These are phyloP conservation scores for Melastoma candidum DNA, from an alignment of 441 rosid genomes.

Conservation along the genomic window DNA sequence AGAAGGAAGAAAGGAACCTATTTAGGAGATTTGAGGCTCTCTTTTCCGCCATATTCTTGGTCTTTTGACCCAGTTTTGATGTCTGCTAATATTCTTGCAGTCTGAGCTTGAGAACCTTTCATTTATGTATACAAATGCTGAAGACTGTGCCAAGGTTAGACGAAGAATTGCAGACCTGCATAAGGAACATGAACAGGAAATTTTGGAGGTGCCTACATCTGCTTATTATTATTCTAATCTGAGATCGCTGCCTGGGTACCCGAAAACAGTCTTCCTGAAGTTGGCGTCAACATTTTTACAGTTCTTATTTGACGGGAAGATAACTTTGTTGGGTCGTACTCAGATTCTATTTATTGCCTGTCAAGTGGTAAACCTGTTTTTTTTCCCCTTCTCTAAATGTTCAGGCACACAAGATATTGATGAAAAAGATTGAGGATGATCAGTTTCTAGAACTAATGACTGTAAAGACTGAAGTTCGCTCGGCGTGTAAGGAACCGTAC, in stretches of 20 bases:
- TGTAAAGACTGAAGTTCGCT: conserved; percentile 66
- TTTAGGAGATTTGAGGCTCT: not conserved
- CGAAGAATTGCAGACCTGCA: conserved; percentile 73
- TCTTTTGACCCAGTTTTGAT: conserved; percentile 1
- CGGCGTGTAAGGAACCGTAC: conserved; percentile 88
- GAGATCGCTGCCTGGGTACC: no score
- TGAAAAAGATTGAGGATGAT: conserved; percentile 88
- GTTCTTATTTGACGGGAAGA: no score
- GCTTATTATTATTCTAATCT: conserved; percentile 1
- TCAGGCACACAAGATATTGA: conserved; percentile 84
- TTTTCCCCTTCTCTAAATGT: not conserved
- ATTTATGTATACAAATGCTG: conserved; percentile 87
- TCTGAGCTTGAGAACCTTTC: conserved; percentile 93
- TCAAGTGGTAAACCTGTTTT: conserved; percentile 1
- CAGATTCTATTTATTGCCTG: conserved; percentile 4
- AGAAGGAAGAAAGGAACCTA: no score
- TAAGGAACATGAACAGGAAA: conserved; percentile 86
- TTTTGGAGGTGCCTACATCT: conserved; percentile 47
- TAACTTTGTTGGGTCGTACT: conserved; percentile 8
- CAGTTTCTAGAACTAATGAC: conserved; percentile 91
- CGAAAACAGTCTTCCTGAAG: no score
- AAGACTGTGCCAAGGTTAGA: conserved; percentile 73
- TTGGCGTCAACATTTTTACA: no score
- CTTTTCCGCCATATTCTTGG: not conserved
- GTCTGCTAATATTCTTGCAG: conserved; percentile 35